Conservation (phyloP, 1,284 basidiomycete genomes). For the Papiliotrema flavescens region DNA sequence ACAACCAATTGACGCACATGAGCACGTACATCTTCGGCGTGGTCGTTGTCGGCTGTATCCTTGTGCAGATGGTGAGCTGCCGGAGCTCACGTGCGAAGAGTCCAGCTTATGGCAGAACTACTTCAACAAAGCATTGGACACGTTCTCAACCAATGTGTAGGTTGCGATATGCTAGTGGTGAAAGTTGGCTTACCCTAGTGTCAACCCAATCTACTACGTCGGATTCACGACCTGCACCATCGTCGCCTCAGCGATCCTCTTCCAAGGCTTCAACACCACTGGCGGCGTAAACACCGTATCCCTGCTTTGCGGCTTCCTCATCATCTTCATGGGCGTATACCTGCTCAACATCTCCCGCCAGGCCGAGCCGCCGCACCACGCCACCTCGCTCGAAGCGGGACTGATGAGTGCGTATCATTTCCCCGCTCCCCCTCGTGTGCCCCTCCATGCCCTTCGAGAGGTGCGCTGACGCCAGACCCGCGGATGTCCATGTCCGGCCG, state of each 20-base stretch:
- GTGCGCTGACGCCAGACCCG: slow-evolving; percentile 34
- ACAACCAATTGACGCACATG: slow-evolving; percentile 92
- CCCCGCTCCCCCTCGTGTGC: background rate
- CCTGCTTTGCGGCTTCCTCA: slow-evolving; percentile 77
- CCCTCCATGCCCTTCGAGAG: background rate
- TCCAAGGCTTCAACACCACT: slow-evolving; percentile 93
- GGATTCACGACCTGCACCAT: slow-evolving; percentile 97
- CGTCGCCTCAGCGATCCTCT: slow-evolving; percentile 89
- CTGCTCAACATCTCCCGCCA: slow-evolving; percentile 78
- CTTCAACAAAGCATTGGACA: slow-evolving; percentile 97
- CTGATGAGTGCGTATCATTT: slow-evolving; percentile 60
- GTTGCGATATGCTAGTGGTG: slow-evolving; percentile 44
- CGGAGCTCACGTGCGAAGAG: background rate
- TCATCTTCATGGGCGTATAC: slow-evolving; percentile 90
- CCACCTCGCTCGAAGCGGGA: slow-evolving; percentile 61
- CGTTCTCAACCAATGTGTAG: slow-evolving; percentile 95
- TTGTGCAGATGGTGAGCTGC: slow-evolving; percentile 72
- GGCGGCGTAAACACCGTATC: slow-evolving; percentile 77
- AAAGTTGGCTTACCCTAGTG: slow-evolving; percentile 54
- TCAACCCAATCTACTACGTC: slow-evolving; percentile 98
- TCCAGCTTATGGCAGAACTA: slow-evolving; percentile 60
- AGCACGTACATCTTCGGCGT: slow-evolving; percentile 93
- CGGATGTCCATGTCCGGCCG: slow-evolving; percentile 50
- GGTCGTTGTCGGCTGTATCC: slow-evolving; percentile 78
- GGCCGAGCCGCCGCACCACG: slow-evolving; percentile 56